These are phyloP conservation scores for Pythium angustatum DNA, from an alignment of 352 stramenopile genomes.

Conservation along the genomic window DNA sequence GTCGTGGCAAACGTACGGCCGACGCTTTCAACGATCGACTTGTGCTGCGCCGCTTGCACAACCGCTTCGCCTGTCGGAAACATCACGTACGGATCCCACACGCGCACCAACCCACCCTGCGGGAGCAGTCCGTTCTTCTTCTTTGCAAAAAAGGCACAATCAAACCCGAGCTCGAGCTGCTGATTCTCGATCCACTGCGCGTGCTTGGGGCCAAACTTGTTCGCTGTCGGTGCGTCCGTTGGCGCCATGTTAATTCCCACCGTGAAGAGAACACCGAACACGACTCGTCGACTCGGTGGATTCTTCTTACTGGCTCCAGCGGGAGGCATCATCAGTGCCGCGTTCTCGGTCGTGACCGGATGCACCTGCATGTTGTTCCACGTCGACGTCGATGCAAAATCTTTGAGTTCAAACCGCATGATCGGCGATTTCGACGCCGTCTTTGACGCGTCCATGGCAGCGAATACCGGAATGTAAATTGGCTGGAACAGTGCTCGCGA, in stretches of 20 bases:
- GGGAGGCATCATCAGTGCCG: conserved; percentile 1
- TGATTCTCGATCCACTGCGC: conserved; percentile 45
- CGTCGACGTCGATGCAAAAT: conserved; percentile 34
- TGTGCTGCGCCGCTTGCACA: conserved; percentile 5
- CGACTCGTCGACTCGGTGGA: conserved; percentile 3
- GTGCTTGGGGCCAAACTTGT: conserved; percentile 20
- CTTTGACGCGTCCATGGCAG: conserved; percentile 15
- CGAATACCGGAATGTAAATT: conserved; percentile 36
- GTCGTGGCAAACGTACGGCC: neutral
- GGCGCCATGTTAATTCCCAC: conserved; percentile 26
- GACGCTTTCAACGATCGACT: neutral
- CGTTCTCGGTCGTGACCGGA: conserved; percentile 11
- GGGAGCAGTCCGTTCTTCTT: conserved; percentile 28
- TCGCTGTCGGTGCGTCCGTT: conserved; percentile 6
- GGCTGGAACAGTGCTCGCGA: conserved; percentile 42
- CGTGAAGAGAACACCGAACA: conserved; percentile 28
- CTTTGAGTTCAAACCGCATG: conserved; percentile 35
- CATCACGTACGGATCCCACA: conserved; percentile 53
- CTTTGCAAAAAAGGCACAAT: conserved; percentile 38
- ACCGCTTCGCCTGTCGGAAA: conserved; percentile 36
- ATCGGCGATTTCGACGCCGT: conserved; percentile 17
- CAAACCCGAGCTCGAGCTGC: conserved; percentile 41
- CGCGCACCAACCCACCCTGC: conserved; percentile 22
- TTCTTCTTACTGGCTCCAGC: neutral
- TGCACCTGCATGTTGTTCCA: conserved; percentile 27